Evolutionary conservation across 805 yeast species (phyloP), one percentile per base, ranked within the genome.

Genomic region (Metschnikowia rubicola): DNA sequence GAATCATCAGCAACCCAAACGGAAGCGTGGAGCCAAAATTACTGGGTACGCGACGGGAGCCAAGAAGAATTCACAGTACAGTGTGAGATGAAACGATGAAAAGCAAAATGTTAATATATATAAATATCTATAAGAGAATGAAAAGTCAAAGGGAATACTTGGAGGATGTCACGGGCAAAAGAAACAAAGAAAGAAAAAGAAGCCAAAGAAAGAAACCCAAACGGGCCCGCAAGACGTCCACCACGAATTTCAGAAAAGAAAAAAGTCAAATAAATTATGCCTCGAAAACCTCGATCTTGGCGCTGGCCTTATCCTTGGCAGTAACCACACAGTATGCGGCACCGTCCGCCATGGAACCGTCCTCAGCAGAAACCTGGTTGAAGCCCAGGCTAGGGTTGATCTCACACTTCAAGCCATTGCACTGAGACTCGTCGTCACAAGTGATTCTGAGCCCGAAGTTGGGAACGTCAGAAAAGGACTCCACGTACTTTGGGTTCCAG

Each of bases 401-500:
- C 54, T 80, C 85, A 68, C 96, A 89, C n/a, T 83, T 75, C 44
- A 79, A 70, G n/a, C 96, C 96, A 52, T 71, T 72, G 67, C 96
- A 88, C 57, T 80, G 71, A 42, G 78, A 69, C 13, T 30, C 38
- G 43, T 75, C 78, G 47, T 81, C 86, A 69, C 96, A 89, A 8
- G 81, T 78, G 56, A 89, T 73, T 62, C 81, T 78, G 54, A 89
- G 60, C 58, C 96, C 96, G 56, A 81, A 88, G 30, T 61, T 62
- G 38, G 95, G 96, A 52, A 66, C 70, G 57, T 73, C 66, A 52
- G 73, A 70, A 71, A 83, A 86, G 42, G 73, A 73, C 53, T 85
- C 92, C 57, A 86, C 65, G 66, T 88, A 87, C 47, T 85, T 78
- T 12, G 97, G 96, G 66, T 89, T 89, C 96, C 96, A 88, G 39